A percentile compares a stretch with the other conserved stretches of the same genome.
Evolutionary conservation across 2,329 filamentous ascomycete species (phyloP).

Genomic region (Dactylellina sp.): DNA sequence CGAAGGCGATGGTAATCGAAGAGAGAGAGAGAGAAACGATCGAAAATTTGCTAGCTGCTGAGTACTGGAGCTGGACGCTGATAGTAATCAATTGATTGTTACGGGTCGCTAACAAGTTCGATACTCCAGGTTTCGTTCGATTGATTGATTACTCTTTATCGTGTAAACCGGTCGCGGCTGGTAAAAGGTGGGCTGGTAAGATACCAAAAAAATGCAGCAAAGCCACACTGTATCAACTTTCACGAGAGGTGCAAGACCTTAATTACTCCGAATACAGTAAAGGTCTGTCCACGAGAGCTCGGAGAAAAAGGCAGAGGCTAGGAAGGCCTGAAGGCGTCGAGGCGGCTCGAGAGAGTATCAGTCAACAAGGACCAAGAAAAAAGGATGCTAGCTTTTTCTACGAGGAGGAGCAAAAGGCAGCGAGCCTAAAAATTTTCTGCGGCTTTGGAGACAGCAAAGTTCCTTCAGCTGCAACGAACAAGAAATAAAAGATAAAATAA

Average conservation of each 20-base stretch:
- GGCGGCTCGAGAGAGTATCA: background rate
- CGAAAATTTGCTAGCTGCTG: background rate
- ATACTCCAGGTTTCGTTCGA: conserved; percentile 21
- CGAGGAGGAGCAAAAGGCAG: conserved; percentile 16
- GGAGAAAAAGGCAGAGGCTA: conserved; percentile 5
- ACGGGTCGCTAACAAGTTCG: conserved; percentile 19
- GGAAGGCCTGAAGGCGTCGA: background rate
- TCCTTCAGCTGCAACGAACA: conserved; percentile 34
- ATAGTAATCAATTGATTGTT: conserved; percentile 39
- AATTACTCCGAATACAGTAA: conserved; percentile 13
- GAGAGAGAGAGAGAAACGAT: conserved; percentile 6
- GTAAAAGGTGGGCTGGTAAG: conserved; percentile 27
- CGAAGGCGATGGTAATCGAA: background rate
- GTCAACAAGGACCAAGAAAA: conserved; percentile 1
- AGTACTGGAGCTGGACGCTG: conserved; percentile 12
- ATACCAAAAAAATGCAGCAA: conserved; percentile 30
- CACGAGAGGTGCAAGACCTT: conserved; percentile 6
- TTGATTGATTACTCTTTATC: conserved; percentile 35
- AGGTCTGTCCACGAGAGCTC: conserved; percentile 2
- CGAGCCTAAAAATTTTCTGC: conserved; percentile 17
- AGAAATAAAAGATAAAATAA: conserved; percentile 12
- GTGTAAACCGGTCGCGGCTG: conserved; percentile 20
- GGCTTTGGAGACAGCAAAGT: conserved; percentile 52
- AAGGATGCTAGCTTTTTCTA: conserved; percentile 15
- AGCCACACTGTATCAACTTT: conserved; percentile 43